phyloP scores from a whole-genome alignment of 1,139 yeast genomes.

The Saccharomyces hybrid region DNA sequence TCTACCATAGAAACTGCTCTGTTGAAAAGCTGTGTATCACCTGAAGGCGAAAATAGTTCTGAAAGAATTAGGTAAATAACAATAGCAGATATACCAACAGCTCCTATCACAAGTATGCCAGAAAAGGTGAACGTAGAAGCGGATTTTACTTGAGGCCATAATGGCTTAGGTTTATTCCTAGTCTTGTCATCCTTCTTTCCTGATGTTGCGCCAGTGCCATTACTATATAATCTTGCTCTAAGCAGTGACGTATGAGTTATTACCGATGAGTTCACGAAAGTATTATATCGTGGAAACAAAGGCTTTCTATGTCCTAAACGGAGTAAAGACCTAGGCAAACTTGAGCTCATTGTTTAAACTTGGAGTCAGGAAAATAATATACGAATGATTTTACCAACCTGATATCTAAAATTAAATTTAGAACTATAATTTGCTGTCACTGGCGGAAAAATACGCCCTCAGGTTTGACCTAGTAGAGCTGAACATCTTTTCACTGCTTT shows the following conservation, averaged over 20 bases:
- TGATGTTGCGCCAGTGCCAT: neutral
- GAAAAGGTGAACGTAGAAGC: slow-evolving; percentile 58
- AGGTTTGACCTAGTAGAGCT: neutral
- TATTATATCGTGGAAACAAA: neutral
- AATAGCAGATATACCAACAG: slow-evolving; percentile 57
- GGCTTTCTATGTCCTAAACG: neutral
- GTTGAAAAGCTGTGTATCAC: slow-evolving; percentile 85
- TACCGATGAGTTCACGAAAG: neutral
- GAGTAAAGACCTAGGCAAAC: neutral
- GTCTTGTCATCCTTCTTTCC: neutral
- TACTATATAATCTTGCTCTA: neutral
- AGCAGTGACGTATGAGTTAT: neutral
- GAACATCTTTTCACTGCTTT: neutral
- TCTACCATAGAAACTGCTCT: slow-evolving; percentile 74
- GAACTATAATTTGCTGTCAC: neutral
- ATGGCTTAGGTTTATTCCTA: slow-evolving; percentile 10
- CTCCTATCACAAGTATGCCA: slow-evolving; percentile 56
- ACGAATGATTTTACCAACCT: neutral
- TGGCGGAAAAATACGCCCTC: neutral
- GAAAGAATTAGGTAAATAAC: slow-evolving; percentile 71
- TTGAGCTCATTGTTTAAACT: neutral
- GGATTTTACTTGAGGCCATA: slow-evolving; percentile 40
- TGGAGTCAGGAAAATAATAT: neutral
- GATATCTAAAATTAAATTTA: too few species aligned
- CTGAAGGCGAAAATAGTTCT: slow-evolving; percentile 80